Evolutionary conservation across 2,329 filamentous ascomycete species (phyloP).

Genomic region (Amesomyces nigricolor): DNA sequence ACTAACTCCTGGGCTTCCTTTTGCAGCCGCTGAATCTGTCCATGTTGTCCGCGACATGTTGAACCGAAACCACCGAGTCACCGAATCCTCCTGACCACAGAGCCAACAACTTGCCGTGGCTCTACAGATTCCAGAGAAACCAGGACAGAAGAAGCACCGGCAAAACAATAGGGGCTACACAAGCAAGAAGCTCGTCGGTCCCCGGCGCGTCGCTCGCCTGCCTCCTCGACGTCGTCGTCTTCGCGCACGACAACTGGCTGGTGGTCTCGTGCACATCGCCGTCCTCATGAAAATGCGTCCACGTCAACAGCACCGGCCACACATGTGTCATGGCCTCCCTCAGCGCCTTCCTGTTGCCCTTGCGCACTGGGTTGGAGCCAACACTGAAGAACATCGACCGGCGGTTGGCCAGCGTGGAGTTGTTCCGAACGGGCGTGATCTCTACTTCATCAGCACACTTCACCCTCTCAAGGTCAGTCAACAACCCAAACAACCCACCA

Average conservation of each 20-base stretch:
- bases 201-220: background rate
- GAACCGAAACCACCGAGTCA: too few species aligned
- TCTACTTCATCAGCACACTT: background rate
- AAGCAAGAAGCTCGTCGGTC: too few species aligned
- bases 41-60: too few species aligned
- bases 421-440: slow-evolving; percentile 1
- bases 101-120: too few species aligned
- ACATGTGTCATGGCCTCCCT: slow-evolving; percentile 9
- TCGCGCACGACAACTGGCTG: slow-evolving; percentile 16
- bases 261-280: slow-evolving; percentile 17
- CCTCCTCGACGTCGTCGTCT: slow-evolving; percentile 3
- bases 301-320: slow-evolving; percentile 21
- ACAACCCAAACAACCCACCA: slow-evolving; percentile 9
- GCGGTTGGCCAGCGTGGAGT: background rate
- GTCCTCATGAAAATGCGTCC: slow-evolving; percentile 18
- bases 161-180: too few species aligned
- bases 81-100: too few species aligned
- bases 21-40: too few species aligned
- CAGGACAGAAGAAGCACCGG: too few species aligned
- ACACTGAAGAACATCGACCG: slow-evolving; percentile 13
- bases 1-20: too few species aligned
- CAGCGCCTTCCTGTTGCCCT: slow-evolving; percentile 11
- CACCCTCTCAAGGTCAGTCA: too few species aligned
- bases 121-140: too few species aligned
- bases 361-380: background rate